Conservation (phyloP, 2,329 filamentous ascomycete genomes). For the Simplicillium aogashimaense region DNA sequence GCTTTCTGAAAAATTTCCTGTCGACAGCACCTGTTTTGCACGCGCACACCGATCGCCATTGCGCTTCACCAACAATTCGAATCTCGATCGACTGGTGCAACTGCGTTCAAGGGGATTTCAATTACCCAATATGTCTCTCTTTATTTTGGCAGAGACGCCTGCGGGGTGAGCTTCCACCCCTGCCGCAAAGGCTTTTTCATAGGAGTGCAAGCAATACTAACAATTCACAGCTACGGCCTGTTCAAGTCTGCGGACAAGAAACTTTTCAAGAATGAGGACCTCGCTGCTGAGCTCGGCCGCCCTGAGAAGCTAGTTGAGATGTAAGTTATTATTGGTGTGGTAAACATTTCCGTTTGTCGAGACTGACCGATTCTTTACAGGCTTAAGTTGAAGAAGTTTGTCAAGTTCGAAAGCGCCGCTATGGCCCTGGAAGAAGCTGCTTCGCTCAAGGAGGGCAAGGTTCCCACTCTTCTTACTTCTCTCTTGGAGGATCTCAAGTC, state of each 20-base stretch:
- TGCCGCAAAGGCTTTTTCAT: constrained; percentile 2
- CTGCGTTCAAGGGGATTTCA: constrained; percentile 18
- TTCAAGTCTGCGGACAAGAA: constrained; percentile 99
- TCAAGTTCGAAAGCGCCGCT: constrained; percentile 92
- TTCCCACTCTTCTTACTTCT: constrained; percentile 73
- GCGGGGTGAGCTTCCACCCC: constrained; percentile 49
- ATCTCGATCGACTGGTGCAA: constrained; percentile 20
- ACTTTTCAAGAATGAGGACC: constrained; percentile 78
- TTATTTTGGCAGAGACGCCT: constrained; percentile 88
- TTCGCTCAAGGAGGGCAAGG: constrained; percentile 84
- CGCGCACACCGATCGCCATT: constrained; percentile 25
- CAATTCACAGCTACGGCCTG: constrained; percentile 69
- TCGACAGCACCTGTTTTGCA: constrained; percentile 20
- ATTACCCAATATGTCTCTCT: constrained; percentile 63
- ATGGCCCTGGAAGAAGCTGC: constrained; percentile 85
- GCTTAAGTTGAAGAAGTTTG: constrained; percentile 92
- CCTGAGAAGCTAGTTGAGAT: constrained; percentile 80
- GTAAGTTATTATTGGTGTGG: constrained; percentile 37
- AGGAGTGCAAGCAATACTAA: constrained; percentile 16
- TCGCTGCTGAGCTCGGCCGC: constrained; percentile 63
- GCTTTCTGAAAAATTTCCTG: constrained; percentile 33
- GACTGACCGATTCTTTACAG: constrained; percentile 27
- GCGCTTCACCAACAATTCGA: constrained; percentile 24
- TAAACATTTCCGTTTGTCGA: too few relatives aligned
- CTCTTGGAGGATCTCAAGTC: constrained; percentile 87